Evolutionary conservation across 148 eudicot species (phyloP), one percentile per base, ranked within the genome.

Genomic region (Vaccinium vitisidaea): DNA sequence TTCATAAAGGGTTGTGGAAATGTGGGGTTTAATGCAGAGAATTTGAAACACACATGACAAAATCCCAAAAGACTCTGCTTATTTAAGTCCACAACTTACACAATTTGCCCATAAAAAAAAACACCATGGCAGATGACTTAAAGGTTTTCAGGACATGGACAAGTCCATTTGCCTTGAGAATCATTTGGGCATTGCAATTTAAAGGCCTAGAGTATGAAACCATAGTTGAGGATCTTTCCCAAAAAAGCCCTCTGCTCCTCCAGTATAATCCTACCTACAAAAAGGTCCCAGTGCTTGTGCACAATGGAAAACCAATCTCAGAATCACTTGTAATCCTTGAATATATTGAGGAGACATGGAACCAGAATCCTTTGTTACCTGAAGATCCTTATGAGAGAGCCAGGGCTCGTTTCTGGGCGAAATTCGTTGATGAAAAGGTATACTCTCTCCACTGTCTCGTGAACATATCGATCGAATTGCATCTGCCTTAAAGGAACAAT

Each of bases 261-360:
- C 77, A 85, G 74, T 80, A 83, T 75, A 88, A 88, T 77, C 90
- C 88, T 52, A 21, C 83, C 32, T 65, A 89, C 87, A 82, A 88
- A 59, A 88, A 88, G 81, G 49, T 88, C 0, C 90, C 90, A 16
- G 88, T 86, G 12, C 85, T 89, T 18, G 83, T 89, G 63, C 88
- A 89, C 84, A 84, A 89, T 50, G 90, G 87, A 2, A 86, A 80
- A 43, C 84, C 87, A 13, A 80, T 86, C 8, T 82, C 84, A 36
- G 90, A 89, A 82, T 89, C 90, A n/a, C 85, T 89, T 10, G 80
- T 89, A 54, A 86, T 89, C 67, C 90, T 88, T n/a, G 90, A 88
- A 39, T 88, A 88, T 75, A 83, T 88, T 13, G 89, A 88, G 0
- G 89, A 85, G 83, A 83, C 82, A 48, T 88, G 88, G 90, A 78